Base-by-base conservation (phyloP, 78 protist species). In the Dictyostelium intermedium region DNA sequence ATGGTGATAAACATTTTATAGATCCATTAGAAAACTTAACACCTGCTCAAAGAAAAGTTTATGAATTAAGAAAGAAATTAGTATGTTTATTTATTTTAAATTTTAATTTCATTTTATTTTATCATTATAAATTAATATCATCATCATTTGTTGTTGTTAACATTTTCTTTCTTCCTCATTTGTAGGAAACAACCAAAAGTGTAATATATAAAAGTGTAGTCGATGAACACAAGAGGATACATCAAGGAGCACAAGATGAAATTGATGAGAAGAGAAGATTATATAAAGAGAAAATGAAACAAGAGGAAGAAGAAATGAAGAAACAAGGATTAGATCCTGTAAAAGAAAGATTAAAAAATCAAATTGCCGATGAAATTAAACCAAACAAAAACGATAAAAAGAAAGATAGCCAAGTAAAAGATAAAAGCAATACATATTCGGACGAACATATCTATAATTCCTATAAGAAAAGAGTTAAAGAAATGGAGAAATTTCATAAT, bases 251-350 rank as follows among this genome's bases (percentile, higher is more conserved):
- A 56, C 34, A 66, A 32, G 43, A 79, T 30, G 85, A 85, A 45
- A 30, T 60, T 6, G 96, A 92, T 5, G 92, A 92, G 56, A 79
- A 85, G 35, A 83, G 73, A 41, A 61, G 34, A 84, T 80, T 86
- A 53, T 92, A 60, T 82, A 25, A 63, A 32, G 91, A 80, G 11
- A 92, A 92, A 30, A 32, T 82, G 35, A 39, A 85, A 73, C 69
- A 76, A 39, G 87, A 84, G 20, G 92, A 92, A 45, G 87, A 84
- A 5, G 85, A 76, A 20, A 66, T 92, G 69, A 92, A 84, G 60
- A 72, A 47, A 41, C 63, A 74, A 41, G 96, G 96, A n/a, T 43
- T 76, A 18, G 96, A 92, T 78, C 96, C 96, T 1, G 78, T 76
- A 37, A 73, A 78, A 60, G 96, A 92, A 43, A 84, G 60, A 56